Evolutionary conservation across 148 eudicot genomes (phyloP).

Genomic region (Vaccinium darrowii): DNA sequence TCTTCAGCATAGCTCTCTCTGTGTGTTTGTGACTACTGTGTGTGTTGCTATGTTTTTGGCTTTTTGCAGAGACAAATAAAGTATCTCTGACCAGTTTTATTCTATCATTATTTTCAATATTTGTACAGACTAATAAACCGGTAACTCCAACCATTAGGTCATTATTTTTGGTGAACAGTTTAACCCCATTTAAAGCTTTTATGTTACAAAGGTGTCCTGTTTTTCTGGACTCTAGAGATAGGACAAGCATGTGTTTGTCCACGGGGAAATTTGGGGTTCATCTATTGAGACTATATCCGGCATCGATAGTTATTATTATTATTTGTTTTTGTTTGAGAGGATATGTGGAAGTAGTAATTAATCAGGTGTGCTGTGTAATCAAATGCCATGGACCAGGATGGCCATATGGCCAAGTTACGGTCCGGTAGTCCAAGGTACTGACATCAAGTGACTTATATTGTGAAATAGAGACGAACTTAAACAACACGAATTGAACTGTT

Average conservation of each 20-base stretch:
- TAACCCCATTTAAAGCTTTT: not conserved
- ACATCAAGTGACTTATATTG: slow-evolving; percentile 31
- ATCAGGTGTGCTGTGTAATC: slow-evolving; percentile 17
- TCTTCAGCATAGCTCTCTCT: too few relatives aligned
- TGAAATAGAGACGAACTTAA: slow-evolving; percentile 35
- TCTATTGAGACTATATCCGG: not conserved
- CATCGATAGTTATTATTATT: not conserved
- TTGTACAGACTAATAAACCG: not conserved
- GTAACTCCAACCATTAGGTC: not conserved
- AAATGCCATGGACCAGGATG: slow-evolving; percentile 29
- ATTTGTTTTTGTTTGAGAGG: not conserved
- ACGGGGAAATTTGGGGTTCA: not conserved
- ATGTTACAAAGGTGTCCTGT: not conserved
- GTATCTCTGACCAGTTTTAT: not conserved
- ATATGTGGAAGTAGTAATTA: not conserved
- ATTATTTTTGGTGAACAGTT: not conserved
- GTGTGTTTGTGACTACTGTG: too few relatives aligned
- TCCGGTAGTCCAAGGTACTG: slow-evolving; percentile 47
- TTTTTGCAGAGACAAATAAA: not conserved
- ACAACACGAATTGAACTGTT: slow-evolving; percentile 29
- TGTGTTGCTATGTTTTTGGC: not conserved
- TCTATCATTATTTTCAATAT: not conserved
- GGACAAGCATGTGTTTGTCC: not conserved
- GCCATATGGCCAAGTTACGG: slow-evolving; percentile 35
- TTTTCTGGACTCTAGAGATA: not conserved